phyloP scores from a whole-genome alignment of 805 yeast genomes.

The Cyberlindnera euphorbiiphila region DNA sequence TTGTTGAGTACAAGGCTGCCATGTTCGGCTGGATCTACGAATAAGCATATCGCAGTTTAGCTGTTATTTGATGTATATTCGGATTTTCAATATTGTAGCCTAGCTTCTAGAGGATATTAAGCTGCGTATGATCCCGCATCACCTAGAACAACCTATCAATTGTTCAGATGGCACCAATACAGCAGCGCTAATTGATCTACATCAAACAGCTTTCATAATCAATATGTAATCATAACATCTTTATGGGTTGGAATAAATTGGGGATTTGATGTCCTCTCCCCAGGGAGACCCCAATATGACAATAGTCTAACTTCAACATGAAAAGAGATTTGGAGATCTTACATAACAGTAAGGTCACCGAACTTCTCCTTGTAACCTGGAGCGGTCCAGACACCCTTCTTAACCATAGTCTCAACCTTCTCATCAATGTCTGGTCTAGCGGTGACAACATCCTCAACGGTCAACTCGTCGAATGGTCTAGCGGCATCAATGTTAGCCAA shows the following conservation, averaged over 20 bases:
- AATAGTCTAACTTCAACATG: conserved; percentile 2
- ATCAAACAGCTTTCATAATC: conserved; percentile 16
- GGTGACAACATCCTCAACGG: conserved; percentile 89
- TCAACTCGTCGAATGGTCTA: conserved; percentile 95
- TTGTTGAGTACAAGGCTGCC: conserved; percentile 87
- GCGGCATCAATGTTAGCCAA: conserved; percentile 92
- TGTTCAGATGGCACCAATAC: no score
- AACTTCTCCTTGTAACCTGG: conserved; percentile 99
- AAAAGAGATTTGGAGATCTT: conserved; percentile 5
- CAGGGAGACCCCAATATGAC: conserved; percentile 4
- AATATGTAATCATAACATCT: conserved; percentile 18
- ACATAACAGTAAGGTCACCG: conserved; percentile 94
- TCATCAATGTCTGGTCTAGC: conserved; percentile 98
- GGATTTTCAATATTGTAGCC: background rate
- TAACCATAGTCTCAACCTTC: conserved; percentile 91
- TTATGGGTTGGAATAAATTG: conserved; percentile 13
- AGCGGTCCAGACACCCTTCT: conserved; percentile 96
- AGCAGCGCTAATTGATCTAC: no score
- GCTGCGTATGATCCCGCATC: no score
- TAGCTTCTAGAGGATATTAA: no score
- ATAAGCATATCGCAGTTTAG: conserved; percentile 36
- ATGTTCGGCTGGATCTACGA: conserved; percentile 91
- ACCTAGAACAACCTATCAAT: no score
- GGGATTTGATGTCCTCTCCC: conserved; percentile 4
- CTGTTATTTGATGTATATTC: conserved; percentile 1